A percentile compares a stretch with the other conserved stretches of the same genome.
phyloP scores from a whole-genome alignment of 345 rosid genomes.

The Schrenkiella parvula region DNA sequence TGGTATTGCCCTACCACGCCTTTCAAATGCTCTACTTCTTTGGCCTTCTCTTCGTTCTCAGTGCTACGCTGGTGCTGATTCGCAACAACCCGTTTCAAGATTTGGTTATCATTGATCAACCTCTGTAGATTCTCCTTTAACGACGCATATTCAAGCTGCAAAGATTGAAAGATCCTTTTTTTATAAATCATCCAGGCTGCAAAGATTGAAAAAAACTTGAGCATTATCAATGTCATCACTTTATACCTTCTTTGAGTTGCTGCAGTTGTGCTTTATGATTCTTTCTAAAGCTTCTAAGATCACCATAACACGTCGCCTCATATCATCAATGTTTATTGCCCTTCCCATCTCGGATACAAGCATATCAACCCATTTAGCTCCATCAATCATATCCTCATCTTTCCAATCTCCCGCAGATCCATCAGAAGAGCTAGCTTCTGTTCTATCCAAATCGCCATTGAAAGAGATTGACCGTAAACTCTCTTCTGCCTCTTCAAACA shows the following conservation, averaged over 20 bases:
- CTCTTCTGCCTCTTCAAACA: slow-evolving; percentile 44
- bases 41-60: slow-evolving; percentile 44
- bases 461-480: slow-evolving; percentile 32
- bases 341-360: slow-evolving; percentile 46
- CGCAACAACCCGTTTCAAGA: slow-evolving; percentile 45
- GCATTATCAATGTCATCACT: not conserved
- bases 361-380: slow-evolving; percentile 48
- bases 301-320: slow-evolving; percentile 37
- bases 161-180: not conserved
- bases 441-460: not conserved
- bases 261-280: slow-evolving; percentile 27
- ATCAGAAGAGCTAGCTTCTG: slow-evolving; percentile 1
- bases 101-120: slow-evolving; percentile 46
- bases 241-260: slow-evolving; percentile 41
- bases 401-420: slow-evolving; percentile 18
- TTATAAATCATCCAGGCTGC: not conserved
- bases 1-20: slow-evolving; percentile 41
- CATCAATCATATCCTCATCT: slow-evolving; percentile 13
- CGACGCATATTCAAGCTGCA: slow-evolving; percentile 42
- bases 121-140: slow-evolving; percentile 39
- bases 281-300: slow-evolving; percentile 46
- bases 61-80: slow-evolving; percentile 43
- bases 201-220: slow-evolving; percentile 3
- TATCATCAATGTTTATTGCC: slow-evolving; percentile 39
- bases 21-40: slow-evolving; percentile 42